A percentile compares a stretch with the other conserved stretches of the same genome.
Evolutionary conservation across 805 yeast genomes (phyloP).

Genomic region (Cyberlindnera amylophila): DNA sequence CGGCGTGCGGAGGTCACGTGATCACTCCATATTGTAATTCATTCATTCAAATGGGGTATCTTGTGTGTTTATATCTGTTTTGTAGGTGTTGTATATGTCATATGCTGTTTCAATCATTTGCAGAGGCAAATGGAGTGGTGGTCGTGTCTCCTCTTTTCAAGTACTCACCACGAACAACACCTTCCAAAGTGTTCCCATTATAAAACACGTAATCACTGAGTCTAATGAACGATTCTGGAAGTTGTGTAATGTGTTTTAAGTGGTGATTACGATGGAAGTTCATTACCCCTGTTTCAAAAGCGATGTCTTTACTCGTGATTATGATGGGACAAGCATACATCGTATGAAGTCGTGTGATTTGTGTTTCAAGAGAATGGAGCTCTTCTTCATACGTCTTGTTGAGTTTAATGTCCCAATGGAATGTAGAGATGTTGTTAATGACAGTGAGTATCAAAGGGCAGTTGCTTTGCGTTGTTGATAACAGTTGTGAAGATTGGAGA

Average conservation of each 20-base stretch:
- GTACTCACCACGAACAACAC: not conserved
- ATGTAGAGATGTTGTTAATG: constrained; percentile 13
- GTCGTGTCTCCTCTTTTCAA: not conserved
- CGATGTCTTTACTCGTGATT: not conserved
- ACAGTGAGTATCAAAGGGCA: constrained; percentile 2
- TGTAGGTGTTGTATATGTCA: no score
- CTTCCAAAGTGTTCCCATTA: not conserved
- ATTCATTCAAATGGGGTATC: no score
- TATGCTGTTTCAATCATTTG: no score
- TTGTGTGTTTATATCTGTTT: no score
- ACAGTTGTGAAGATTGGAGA: not conserved
- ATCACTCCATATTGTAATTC: no score
- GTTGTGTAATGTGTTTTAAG: not conserved
- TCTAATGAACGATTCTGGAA: not conserved
- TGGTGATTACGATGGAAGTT: not conserved
- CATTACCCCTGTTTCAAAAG: constrained; percentile 1
- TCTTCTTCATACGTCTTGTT: not conserved
- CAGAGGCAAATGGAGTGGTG: not conserved
- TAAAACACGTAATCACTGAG: not conserved
- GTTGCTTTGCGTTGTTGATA: not conserved
- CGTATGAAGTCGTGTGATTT: not conserved
- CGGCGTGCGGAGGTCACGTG: not conserved
- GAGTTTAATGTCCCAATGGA: not conserved
- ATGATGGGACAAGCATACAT: constrained; percentile 1
- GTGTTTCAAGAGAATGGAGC: constrained; percentile 1